Conservation (phyloP, 2,329 filamentous ascomycete genomes). For the Fusarium zealandicum region DNA sequence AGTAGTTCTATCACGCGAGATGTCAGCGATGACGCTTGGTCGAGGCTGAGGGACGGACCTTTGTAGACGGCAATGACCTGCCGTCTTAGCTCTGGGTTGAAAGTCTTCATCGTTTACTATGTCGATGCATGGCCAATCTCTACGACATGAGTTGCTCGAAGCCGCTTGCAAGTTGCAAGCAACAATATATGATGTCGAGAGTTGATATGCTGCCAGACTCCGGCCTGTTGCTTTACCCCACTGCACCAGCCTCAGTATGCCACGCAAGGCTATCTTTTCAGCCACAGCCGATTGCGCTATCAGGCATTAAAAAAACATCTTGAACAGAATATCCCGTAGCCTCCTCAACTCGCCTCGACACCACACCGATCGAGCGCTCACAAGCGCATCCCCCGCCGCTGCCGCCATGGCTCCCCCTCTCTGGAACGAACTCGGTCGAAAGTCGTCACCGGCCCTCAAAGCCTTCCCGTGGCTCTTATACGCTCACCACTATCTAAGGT, state of each 20-base stretch:
- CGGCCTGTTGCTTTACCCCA: conserved; percentile 26
- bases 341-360: too few species aligned
- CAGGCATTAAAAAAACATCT: too few species aligned
- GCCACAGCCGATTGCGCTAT: conserved; percentile 18
- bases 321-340: too few species aligned
- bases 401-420: neutral
- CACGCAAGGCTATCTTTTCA: conserved; percentile 28
- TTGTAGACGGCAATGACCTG: conserved; percentile 91
- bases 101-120: conserved; percentile 34
- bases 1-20: conserved; percentile 70
- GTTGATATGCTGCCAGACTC: neutral
- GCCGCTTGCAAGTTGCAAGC: neutral
- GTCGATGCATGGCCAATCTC: conserved; percentile 4
- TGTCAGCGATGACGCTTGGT: neutral
- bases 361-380: neutral
- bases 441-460: conserved; percentile 32
- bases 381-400: neutral
- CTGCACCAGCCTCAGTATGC: conserved; percentile 23
- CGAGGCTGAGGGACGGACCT: conserved; percentile 58
- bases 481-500: too few species aligned
- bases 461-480: conserved; percentile 33
- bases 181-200: conserved; percentile 21
- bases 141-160: neutral
- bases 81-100: conserved; percentile 68
- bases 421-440: neutral